Conservation (phyloP, 176 grass and related monocot species). For the Ensete ventricosum region DNA sequence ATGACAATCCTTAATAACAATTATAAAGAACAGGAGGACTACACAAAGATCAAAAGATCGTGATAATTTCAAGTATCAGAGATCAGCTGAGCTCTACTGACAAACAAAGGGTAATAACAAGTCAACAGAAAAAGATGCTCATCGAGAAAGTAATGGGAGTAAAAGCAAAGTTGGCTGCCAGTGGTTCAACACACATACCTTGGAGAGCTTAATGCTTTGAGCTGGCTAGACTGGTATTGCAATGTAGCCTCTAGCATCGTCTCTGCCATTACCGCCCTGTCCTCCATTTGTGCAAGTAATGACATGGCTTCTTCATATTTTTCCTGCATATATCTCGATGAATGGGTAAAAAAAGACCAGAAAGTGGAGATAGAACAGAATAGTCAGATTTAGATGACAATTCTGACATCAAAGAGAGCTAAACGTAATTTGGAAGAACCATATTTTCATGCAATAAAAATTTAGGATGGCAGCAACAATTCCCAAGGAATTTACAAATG, state of each 20-base stretch:
- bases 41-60: not conserved
- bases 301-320: slow-evolving; percentile 73
- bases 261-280: slow-evolving; percentile 96
- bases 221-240: slow-evolving; percentile 97
- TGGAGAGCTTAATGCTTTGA: slow-evolving; percentile 63
- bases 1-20: not conserved
- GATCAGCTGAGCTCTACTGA: not conserved
- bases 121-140: too few relatives aligned
- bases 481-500: not conserved
- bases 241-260: slow-evolving; percentile 93
- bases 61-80: not conserved
- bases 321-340: slow-evolving; percentile 46
- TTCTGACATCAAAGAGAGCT: not conserved
- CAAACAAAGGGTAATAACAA: too few relatives aligned
- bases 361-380: slow-evolving; percentile 12
- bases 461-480: not conserved
- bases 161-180: not conserved
- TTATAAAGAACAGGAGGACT: not conserved
- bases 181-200: slow-evolving; percentile 33
- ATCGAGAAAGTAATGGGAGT: not conserved
- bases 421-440: not conserved
- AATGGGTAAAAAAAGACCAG: slow-evolving; percentile 28
- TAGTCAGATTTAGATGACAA: not conserved
- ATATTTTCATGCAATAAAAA: not conserved
- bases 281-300: slow-evolving; percentile 81